phyloP scores from a whole-genome alignment of 164 flowering plant genomes.

The Tinospora cordifolia region DNA sequence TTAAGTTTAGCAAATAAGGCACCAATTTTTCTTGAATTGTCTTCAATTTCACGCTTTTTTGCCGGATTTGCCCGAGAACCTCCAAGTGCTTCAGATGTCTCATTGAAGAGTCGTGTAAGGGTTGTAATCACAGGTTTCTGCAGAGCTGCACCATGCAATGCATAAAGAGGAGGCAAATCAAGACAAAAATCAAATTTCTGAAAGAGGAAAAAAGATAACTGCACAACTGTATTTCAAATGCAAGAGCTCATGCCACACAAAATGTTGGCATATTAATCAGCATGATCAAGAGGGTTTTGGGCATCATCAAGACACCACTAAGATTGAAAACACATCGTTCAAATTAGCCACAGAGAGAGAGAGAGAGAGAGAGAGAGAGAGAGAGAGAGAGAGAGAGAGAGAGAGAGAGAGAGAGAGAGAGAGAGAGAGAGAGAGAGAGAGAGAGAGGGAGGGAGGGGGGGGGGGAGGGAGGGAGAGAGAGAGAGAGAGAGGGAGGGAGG shows the following conservation, averaged over 20 bases:
- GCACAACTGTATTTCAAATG: neutral
- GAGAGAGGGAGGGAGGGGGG: no score
- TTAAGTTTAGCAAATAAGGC: constrained; percentile 86
- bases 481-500: no score
- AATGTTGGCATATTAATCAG: neutral
- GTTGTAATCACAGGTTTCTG: constrained; percentile 71
- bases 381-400: no score
- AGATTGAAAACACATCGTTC: no score
- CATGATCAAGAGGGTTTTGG: neutral
- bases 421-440: no score
- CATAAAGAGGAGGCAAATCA: neutral
- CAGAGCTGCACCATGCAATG: constrained; percentile 42
- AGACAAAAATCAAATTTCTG: neutral
- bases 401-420: no score
- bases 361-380: no score
- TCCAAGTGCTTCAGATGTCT: constrained; percentile 84
- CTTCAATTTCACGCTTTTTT: constrained; percentile 90
- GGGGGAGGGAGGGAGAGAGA: no score
- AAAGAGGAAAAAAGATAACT: neutral
- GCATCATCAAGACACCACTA: neutral
- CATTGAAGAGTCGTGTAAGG: constrained; percentile 74
- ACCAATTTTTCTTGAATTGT: constrained; percentile 87
- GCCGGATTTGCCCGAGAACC: constrained; percentile 80
- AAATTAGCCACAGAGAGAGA: no score
- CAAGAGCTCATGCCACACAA: neutral